These are phyloP conservation scores for Porphyrellus cyaneotinctus DNA, from an alignment of 768 basidiomycete genomes.

Conservation along the genomic window DNA sequence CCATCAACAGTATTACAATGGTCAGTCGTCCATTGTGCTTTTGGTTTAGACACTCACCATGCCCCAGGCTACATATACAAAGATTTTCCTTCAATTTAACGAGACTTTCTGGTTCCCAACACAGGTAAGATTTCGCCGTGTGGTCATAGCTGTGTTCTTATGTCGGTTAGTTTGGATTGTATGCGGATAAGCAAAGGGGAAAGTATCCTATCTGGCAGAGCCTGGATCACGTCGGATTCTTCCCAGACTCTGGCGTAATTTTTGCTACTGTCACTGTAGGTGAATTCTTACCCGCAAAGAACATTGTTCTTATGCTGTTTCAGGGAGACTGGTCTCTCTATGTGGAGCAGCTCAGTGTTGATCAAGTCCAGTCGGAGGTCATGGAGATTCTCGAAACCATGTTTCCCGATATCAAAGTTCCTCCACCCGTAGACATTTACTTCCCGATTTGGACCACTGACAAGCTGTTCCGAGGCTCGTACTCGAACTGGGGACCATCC, in stretches of 20 bases:
- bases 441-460: conserved; percentile 54
- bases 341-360: conserved; percentile 48
- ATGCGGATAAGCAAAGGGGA: conserved; percentile 55
- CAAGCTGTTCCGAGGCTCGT: conserved; percentile 43
- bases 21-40: conserved; percentile 24
- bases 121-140: conserved; percentile 24
- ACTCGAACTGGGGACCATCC: conserved; percentile 67
- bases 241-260: conserved; percentile 54
- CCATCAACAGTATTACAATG: conserved; percentile 61
- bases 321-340: conserved; percentile 62
- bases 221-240: conserved; percentile 52
- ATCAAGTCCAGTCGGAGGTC: conserved; percentile 48
- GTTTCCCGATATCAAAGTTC: conserved; percentile 53
- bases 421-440: conserved; percentile 53
- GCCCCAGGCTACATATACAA: conserved; percentile 54
- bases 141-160: neutral
- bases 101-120: conserved; percentile 58
- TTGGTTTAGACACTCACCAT: neutral
- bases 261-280: conserved; percentile 29
- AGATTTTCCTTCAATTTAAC: conserved; percentile 63
- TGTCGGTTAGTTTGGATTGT: conserved; percentile 38
- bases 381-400: conserved; percentile 54
- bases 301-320: neutral
- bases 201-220: conserved; percentile 67
- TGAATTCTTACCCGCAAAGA: neutral